A percentile compares a stretch with the other conserved stretches of the same genome.
phyloP scores from a whole-genome alignment of 768 basidiomycete species.

The Pulveroboletus sp. region DNA sequence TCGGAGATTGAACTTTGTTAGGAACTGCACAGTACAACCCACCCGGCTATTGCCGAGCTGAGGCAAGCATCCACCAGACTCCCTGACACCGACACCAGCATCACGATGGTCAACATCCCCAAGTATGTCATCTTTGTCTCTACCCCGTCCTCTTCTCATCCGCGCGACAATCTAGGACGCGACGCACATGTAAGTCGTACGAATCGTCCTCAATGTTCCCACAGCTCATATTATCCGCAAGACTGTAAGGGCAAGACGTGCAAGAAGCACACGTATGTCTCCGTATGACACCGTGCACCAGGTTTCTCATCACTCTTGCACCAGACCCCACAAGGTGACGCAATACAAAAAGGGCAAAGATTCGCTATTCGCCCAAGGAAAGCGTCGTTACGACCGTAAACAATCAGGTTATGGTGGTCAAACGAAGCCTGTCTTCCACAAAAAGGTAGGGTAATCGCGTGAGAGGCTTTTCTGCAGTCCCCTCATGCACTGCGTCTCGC shows the following conservation, averaged over 20 bases:
- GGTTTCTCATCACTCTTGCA: background rate
- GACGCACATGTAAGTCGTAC: slow-evolving; percentile 82
- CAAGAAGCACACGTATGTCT: slow-evolving; percentile 91
- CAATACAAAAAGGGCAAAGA: slow-evolving; percentile 99
- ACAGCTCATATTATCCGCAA: slow-evolving; percentile 29
- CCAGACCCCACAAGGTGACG: slow-evolving; percentile 98
- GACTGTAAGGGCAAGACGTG: slow-evolving; percentile 96
- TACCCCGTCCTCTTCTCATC: slow-evolving; percentile 13
- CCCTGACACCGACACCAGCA: slow-evolving; percentile 22
- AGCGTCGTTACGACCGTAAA: slow-evolving; percentile 99
- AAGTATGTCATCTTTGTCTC: slow-evolving; percentile 54
- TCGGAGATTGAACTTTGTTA: slow-evolving; percentile 22
- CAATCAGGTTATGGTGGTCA: slow-evolving; percentile 99
- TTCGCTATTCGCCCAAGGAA: slow-evolving; percentile 96
- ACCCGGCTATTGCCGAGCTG: slow-evolving; percentile 25
- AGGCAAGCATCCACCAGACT: slow-evolving; percentile 14
- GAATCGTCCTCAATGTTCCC: background rate
- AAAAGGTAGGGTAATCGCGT: slow-evolving; percentile 57
- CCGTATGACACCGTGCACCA: background rate
- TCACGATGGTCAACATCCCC: slow-evolving; percentile 88
- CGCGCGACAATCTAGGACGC: slow-evolving; percentile 54
- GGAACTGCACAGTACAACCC: slow-evolving; percentile 25
- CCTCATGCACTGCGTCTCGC: background rate
- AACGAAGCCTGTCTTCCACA: slow-evolving; percentile 99
- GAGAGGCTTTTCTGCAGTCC: background rate